These are phyloP conservation scores for Leccinum fallax DNA, from an alignment of 1,284 basidiomycete genomes.

Conservation along the genomic window DNA sequence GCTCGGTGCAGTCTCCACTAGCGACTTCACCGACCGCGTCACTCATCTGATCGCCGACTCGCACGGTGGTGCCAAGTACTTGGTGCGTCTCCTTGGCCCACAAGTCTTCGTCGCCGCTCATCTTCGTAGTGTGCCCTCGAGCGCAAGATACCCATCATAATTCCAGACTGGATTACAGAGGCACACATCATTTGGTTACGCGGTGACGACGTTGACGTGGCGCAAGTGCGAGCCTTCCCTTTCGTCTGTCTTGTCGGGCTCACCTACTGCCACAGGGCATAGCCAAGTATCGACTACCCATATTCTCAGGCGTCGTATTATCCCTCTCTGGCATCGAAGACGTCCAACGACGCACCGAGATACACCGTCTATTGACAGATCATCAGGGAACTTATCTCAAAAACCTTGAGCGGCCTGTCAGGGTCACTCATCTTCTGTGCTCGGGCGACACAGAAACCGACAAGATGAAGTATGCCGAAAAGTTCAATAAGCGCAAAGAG, in stretches of 20 bases:
- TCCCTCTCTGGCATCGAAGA: slow-evolving; percentile 71
- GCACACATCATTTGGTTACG: slow-evolving; percentile 71
- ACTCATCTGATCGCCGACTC: slow-evolving; percentile 76
- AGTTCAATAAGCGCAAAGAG: slow-evolving; percentile 65
- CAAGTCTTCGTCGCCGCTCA: slow-evolving; percentile 7
- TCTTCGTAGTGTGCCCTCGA: slow-evolving; percentile 67
- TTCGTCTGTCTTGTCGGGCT: slow-evolving; percentile 24
- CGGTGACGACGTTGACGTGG: slow-evolving; percentile 73
- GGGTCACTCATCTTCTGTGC: slow-evolving; percentile 70
- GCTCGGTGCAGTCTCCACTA: slow-evolving; percentile 68
- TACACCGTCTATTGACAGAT: slow-evolving; percentile 54
- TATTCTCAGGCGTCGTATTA: slow-evolving; percentile 64
- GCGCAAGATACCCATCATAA: slow-evolving; percentile 72
- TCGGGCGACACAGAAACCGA: slow-evolving; percentile 50
- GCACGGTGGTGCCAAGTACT: slow-evolving; percentile 80
- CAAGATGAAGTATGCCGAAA: slow-evolving; percentile 71
- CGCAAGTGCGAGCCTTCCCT: slow-evolving; percentile 37
- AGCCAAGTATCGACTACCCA: slow-evolving; percentile 56
- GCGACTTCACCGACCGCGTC: slow-evolving; percentile 75
- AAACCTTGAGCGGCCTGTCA: slow-evolving; percentile 65
- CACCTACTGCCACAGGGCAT: slow-evolving; percentile 46
- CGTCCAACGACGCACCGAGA: slow-evolving; percentile 52
- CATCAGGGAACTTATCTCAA: slow-evolving; percentile 63
- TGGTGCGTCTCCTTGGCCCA: slow-evolving; percentile 40
- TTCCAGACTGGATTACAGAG: slow-evolving; percentile 70